Base-by-base conservation (phyloP, 2,329 filamentous ascomycete species). In the Myrmaecium sp. region DNA sequence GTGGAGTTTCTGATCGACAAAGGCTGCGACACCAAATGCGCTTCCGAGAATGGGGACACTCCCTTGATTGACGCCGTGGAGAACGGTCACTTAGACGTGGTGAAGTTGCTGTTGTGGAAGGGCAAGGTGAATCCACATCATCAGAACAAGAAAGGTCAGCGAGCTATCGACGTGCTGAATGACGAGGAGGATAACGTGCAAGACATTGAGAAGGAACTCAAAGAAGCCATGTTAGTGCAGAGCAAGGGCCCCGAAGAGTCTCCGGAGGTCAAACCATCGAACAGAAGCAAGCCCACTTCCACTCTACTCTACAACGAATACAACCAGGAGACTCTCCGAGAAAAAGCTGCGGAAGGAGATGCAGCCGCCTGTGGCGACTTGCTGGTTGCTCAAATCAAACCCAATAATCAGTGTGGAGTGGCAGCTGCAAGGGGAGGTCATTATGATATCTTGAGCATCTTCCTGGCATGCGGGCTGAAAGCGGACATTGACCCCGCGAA, bases 1-100 rank as follows among this genome's bases (percentile, higher is more conserved):
- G 89, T 95, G 20, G 74, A 79, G 46, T 76, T 92, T 28, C 58
- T 98, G 20, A 72, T 98, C 34, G 69, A 80, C 6, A 74, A 81
- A 34, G 80, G 81, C 17, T 93, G 84, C 52, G 76, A 80, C 29
- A 65, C 89, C 23, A 79, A 94, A 42, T 86, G 65, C 26, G 74
- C 81, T 41, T 73, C 72, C 30, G 68, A 69, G 30, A 76, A 83
- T 40, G 25, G 26, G 3, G 89, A 98, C 42, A 95, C 89, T 0
- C 89, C 89, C 15, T 64, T 98, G 18, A 75, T 98, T 28, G 89
- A 98, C 57, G 89, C 89, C 4, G 83, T 95, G 15, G 89, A 95
- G 40, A 98, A 98, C 42, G 81, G 81, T 1, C 84, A 98, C 45
- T 49, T 93, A 5, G 79, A 78, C 11, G 86, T 95, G 4, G 79